phyloP scores from a whole-genome alignment of 2,329 filamentous ascomycete genomes.

The Calonectria crousiana region DNA sequence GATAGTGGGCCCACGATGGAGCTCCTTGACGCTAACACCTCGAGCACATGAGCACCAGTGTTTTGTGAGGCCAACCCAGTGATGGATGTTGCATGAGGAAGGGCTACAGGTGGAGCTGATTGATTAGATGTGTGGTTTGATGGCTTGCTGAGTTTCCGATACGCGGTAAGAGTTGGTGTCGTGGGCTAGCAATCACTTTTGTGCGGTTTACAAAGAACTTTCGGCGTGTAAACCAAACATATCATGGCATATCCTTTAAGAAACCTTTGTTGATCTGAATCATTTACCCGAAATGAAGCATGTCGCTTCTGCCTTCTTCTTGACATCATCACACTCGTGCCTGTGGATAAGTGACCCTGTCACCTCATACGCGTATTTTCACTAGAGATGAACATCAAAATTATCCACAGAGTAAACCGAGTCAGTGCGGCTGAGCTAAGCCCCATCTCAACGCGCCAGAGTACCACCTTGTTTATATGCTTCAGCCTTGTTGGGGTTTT shows the following conservation, averaged over 20 bases:
- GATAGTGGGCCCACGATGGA: background rate
- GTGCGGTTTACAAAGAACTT: background rate
- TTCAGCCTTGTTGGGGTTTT: background rate
- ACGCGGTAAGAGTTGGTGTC: background rate
- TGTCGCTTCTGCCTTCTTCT: background rate
- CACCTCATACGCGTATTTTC: background rate
- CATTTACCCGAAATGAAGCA: background rate
- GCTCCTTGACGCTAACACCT: background rate
- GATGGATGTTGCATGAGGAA: background rate
- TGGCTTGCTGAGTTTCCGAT: background rate
- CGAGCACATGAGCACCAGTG: background rate
- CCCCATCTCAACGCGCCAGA: background rate
- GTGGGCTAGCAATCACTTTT: background rate
- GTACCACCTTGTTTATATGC: background rate
- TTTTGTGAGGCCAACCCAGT: background rate
- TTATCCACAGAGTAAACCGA: background rate
- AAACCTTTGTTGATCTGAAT: background rate
- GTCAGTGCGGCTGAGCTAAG: slow-evolving; percentile 5
- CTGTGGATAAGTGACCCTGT: background rate
- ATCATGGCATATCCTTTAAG: background rate
- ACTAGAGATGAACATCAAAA: background rate
- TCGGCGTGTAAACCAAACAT: background rate
- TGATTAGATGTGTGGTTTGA: background rate
- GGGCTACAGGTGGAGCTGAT: background rate
- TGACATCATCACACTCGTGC: background rate